These are phyloP conservation scores for Geoglossum glabrum DNA, from an alignment of 495 filamentous ascomycete species.

Conservation along the genomic window DNA sequence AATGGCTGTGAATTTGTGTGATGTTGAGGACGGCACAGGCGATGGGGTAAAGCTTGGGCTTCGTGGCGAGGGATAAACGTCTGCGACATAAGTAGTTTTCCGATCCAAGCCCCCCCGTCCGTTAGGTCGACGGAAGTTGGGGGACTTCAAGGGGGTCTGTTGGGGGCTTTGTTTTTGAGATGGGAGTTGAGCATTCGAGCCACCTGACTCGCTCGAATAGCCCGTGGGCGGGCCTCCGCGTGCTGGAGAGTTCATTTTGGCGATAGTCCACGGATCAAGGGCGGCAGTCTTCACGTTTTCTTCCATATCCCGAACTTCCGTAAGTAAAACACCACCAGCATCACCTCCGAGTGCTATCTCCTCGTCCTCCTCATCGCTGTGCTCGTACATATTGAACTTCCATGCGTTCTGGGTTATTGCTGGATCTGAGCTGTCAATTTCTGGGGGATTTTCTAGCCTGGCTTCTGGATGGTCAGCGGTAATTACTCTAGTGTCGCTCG, in stretches of 20 bases:
- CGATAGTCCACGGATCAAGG: constrained; percentile 40
- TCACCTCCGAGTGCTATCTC: neutral
- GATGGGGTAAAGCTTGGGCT: neutral
- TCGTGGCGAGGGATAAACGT: too few relatives aligned
- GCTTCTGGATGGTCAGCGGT: neutral
- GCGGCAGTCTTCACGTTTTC: constrained; percentile 12
- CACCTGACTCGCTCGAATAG: neutral
- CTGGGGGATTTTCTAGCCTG: neutral
- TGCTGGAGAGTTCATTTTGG: constrained; percentile 32
- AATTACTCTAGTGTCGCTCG: neutral
- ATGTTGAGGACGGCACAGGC: neutral
- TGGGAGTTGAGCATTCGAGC: neutral
- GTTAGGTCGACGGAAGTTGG: neutral
- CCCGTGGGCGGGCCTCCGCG: neutral
- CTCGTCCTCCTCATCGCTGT: neutral
- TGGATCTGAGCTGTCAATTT: too few relatives aligned
- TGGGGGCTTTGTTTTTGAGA: neutral
- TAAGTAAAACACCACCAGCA: neutral
- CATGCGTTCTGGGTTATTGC: neutral
- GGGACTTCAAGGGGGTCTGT: neutral
- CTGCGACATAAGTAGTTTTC: neutral
- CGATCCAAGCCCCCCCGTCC: neutral
- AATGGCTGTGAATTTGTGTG: too few relatives aligned
- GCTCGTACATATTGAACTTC: constrained; percentile 6
- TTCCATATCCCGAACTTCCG: neutral